Base-by-base conservation (phyloP, 2,329 filamentous ascomycete genomes). In the Claviceps monticola region DNA sequence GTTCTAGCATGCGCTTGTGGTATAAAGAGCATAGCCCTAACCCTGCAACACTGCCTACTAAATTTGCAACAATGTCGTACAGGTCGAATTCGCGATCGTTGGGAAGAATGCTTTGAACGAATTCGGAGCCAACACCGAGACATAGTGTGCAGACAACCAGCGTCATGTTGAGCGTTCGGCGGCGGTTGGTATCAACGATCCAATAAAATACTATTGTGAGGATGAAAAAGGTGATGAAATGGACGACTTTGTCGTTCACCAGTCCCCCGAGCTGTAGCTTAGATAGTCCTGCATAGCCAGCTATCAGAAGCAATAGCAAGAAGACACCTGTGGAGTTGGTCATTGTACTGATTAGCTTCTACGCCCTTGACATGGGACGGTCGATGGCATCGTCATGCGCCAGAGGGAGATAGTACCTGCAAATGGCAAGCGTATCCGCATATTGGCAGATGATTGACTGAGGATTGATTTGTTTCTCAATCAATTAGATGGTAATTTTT, bases 131-230 rank as follows among this genome's bases (percentile, higher is more conserved):
- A 55, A 89, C 69, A 46, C 83, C 83, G 2, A 90, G 74, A 23
- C 67, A 70, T 43, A 84, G 69, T 5, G 90, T 94, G 71, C 88
- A 94, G 54, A 88, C 74, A 21, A 88, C 66, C 26, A 96, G 72
- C 14, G 90, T 95, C 57, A 95, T 71, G 68, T 98, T 85, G 48
- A 95, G 73, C 19, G 82, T 84, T 59, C 91, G 86, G 49, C 91
- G 83, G 56, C 93, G 86, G 56, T 83, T 85, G 50, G 89, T 94
- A 66, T 98, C 93, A 60, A 96, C 71, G 64, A 96, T 86, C 89
- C 93, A 98, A 79, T 98, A 98, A 76, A 97, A 97, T 59, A 79
- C 71, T 57, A 86, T 69, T 16, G 91, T 95, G 50, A 98, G 78
- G 58, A 88, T 65, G 75, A 97, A 95, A 74, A 98, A 97, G 61